These are phyloP conservation scores for Pseudopithomyces chartarum DNA, from an alignment of 2,329 filamentous ascomycete genomes.

Conservation along the genomic window DNA sequence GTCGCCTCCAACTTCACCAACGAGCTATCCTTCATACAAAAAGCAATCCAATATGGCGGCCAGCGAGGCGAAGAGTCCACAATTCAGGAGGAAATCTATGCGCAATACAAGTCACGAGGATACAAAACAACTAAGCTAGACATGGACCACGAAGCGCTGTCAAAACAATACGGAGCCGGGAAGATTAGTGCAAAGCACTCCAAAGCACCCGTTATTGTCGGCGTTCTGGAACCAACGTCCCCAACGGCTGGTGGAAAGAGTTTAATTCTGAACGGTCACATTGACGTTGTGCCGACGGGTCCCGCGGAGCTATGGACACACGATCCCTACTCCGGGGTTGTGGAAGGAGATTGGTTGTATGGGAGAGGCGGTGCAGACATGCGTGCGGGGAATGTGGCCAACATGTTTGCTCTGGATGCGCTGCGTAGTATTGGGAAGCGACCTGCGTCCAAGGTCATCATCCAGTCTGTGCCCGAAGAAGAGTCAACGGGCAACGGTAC, in stretches of 20 bases:
- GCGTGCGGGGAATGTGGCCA: conserved; percentile 22
- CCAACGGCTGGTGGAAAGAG: conserved; percentile 14
- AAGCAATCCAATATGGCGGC: conserved; percentile 23
- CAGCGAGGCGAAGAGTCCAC: conserved; percentile 23
- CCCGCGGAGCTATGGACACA: conserved; percentile 24
- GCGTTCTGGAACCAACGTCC: conserved; percentile 14
- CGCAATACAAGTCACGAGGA: conserved; percentile 16
- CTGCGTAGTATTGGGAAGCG: conserved; percentile 23
- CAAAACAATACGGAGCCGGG: conserved; percentile 17
- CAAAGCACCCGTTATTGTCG: conserved; percentile 17
- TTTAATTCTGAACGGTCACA: conserved; percentile 25
- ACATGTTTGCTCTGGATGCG: conserved; percentile 24
- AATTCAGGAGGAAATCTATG: conserved; percentile 19
- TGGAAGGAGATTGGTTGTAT: conserved; percentile 27
- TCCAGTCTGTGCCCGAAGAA: conserved; percentile 26
- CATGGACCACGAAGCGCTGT: conserved; percentile 17
- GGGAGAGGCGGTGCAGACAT: conserved; percentile 24
- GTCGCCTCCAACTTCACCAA: conserved; percentile 22
- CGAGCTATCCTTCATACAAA: conserved; percentile 21
- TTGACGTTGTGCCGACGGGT: conserved; percentile 26
- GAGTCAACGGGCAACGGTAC: conserved; percentile 28
- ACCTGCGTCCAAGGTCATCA: conserved; percentile 24
- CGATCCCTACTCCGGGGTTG: conserved; percentile 21
- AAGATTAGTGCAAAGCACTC: conserved; percentile 18
- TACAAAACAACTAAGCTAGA: conserved; percentile 18